Conservation (phyloP, 148 eudicot genomes). For the Camellia granthamiana region DNA sequence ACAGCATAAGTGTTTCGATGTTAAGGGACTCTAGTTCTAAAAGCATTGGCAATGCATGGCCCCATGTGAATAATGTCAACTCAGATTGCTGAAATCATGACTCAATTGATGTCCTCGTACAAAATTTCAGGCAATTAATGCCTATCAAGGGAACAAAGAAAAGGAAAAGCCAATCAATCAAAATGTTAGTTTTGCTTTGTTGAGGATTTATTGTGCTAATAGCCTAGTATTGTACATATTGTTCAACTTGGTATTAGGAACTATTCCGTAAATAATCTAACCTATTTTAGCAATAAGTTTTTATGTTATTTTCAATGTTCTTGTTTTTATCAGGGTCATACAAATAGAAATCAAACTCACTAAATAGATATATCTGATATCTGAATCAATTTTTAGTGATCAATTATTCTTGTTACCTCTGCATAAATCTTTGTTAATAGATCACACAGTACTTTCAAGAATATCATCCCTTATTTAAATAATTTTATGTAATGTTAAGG, state of each 20-base stretch:
- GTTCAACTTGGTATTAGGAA: neutral
- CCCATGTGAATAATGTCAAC: neutral
- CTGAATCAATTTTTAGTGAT: too few species aligned
- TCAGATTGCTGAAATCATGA: neutral
- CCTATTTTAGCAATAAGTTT: neutral
- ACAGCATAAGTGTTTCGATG: neutral
- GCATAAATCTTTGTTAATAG: too few species aligned
- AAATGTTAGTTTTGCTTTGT: neutral
- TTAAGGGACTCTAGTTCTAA: neutral
- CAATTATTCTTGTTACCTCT: too few species aligned
- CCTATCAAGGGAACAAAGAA: neutral
- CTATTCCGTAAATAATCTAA: neutral
- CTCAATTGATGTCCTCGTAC: neutral
- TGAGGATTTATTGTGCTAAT: neutral
- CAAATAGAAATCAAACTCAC: too few species aligned
- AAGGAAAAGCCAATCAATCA: neutral
- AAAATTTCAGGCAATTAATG: neutral
- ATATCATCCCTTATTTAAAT: too few species aligned
- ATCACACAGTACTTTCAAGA: too few species aligned
- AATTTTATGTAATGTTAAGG: too few species aligned
- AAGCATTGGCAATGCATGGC: neutral
- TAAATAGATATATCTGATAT: too few species aligned
- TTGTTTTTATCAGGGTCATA: too few species aligned
- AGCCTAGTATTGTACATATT: neutral
- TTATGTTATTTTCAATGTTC: too few species aligned